Base-by-base conservation (phyloP, 495 filamentous ascomycete genomes). In the Cladorrhinum samala region DNA sequence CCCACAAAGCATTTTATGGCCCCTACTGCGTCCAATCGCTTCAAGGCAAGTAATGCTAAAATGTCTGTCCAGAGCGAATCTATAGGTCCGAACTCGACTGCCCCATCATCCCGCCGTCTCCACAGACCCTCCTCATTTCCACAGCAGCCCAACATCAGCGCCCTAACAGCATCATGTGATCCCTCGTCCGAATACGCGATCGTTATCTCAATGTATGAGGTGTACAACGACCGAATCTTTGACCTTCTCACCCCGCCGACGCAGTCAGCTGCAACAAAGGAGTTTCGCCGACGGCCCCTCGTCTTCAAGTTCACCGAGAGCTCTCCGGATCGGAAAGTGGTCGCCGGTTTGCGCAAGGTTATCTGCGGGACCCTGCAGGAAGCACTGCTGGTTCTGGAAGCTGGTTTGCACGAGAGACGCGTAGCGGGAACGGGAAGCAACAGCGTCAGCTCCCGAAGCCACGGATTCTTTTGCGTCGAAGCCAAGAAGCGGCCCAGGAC, bases 201-300 rank as follows among this genome's bases (percentile, higher is more conserved):
- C 52, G 66, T 98, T 7, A 77, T 97, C 1, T 95, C 89, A 16
- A 98, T 97, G 93, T 98, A 96, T 69, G 94, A 98, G 69, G 93
- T 98, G 16, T 96, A 98, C 73, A 97, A 97, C 67, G 93, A 98
- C 68, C 84, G 92, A 11, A 96, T 98, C 48, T 98, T 93, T 61
- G 93, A 98, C 62, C 83, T 98, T 2, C 71, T 98, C 1, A 84
- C 87, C 1, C 75, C 78, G 1, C 70, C 77, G 9, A 61, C 67
- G 46, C 73, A 70, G 52, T 68, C 65, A 9, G 70, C 69, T 16
- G 68, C 69, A 6, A 78, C 71, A 39, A 91, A 91, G 67, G 85
- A 90, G 49, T 76, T 76, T 42, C 77, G 85, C 45, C 77, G 90
- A 46, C 80, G 88, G 7, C 83, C 87, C 0, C 71, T 96, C 20